Conservation (phyloP, 768 basidiomycete species). For the Boletus eberwhitei region DNA sequence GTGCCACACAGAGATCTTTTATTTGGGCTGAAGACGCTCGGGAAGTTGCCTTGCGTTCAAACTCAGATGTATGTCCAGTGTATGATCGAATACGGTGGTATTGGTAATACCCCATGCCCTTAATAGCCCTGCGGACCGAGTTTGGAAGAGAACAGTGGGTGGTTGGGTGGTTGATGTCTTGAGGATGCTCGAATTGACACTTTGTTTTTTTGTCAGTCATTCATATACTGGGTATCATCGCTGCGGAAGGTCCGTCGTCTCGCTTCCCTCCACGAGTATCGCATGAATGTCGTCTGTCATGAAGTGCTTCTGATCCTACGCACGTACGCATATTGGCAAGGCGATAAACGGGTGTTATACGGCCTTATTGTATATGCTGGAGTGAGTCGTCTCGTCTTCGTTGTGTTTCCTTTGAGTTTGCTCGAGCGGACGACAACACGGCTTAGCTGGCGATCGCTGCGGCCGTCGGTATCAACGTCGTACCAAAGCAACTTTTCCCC, state of each 20-base stretch:
- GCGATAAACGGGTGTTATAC: conserved; percentile 7
- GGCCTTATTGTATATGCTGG: conserved; percentile 9
- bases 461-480: background rate
- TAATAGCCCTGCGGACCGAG: conserved; percentile 1
- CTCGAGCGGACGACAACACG: background rate
- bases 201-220: conserved; percentile 4
- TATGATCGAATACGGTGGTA: background rate
- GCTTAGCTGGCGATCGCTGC: conserved; percentile 6
- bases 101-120: background rate
- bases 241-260: conserved; percentile 6
- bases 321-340: conserved; percentile 22
- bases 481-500: conserved; percentile 4
- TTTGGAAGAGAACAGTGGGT: conserved; percentile 10
- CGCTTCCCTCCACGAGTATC: background rate
- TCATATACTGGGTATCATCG: conserved; percentile 4
- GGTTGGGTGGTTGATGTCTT: background rate
- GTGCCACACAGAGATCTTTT: too few relatives aligned
- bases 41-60: conserved; percentile 5
- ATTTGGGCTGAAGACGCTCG: background rate
- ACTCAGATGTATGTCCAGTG: conserved; percentile 4
- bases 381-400: conserved; percentile 1
- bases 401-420: background rate
- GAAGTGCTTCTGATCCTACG: conserved; percentile 16
- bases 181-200: background rate
- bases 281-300: background rate